Base-by-base conservation (phyloP, 306 rosid species). In the Quercus suber region DNA sequence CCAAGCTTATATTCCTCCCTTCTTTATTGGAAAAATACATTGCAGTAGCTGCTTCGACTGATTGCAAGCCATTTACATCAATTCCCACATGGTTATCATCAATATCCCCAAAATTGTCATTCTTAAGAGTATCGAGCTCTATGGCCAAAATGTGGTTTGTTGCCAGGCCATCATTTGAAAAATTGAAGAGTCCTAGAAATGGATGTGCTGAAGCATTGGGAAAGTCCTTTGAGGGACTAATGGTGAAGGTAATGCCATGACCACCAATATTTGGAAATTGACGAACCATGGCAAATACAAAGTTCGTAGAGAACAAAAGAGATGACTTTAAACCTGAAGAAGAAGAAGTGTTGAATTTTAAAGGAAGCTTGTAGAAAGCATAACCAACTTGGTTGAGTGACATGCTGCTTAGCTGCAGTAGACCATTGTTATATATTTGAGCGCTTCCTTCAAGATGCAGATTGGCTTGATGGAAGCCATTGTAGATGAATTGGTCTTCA, bases 111-210 rank as follows among this genome's bases (percentile, higher is more conserved):
- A 19, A 52, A 3, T 13, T 17, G 0, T 13, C 0, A 23, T 17
- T 13, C 73, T 4, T 15, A 0, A 2, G 2, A 4, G 73, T 31
- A 3, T 76, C 80, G 1, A 85, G 68, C 79, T 85, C 88, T 19
- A 85, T 70, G 0, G 83, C 85, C 2, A 85, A 78, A 15, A 85
- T 52, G 65, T 81, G 88, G 68, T 85, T 85, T 52, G 27, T 53
- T 3, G 6, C 2, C 13, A n/a, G 65, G 0, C 67, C 74, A 20
- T 20, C 31, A 55, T 30, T 77, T 15, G 18, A 1, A 0, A 0
- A 0, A 4, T 31, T 67, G 43, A 55, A 77, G 19, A 68, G 20
- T 0, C 80, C 74, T 10, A 77, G 31, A 60, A 1, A 5, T 4
- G 9, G 74, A 19, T 19, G 14, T 1, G 5, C 43, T 52, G 15